Base-by-base conservation (phyloP, 129 eudicot species). In the Logfia minima region DNA sequence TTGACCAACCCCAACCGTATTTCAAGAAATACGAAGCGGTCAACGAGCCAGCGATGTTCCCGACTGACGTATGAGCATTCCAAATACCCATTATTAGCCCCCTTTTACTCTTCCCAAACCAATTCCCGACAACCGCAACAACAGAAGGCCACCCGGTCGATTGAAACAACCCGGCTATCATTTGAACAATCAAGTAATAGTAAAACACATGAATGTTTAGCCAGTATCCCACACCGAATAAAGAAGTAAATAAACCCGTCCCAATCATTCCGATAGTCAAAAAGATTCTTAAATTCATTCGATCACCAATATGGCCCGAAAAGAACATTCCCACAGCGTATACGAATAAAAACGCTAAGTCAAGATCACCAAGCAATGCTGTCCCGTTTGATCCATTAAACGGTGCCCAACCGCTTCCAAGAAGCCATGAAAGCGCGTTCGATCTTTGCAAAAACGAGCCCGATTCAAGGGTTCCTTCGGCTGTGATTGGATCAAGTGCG, bases 61-160 rank as follows among this genome's bases (percentile, higher is more conserved):
- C 99, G 0, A 95, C 78, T 0, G 99, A 89, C 0, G 99, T 91
- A 70, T 95, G 97, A 8, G 99, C 93, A 55, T 95, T 91, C 99
- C 99, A 95, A 0, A 95, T 85, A 2, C 99, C 99, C 99, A 95
- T 95, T 70, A 95, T 86, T 29, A 91, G 91, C 60, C 99, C 99
- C 80, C 99, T 80, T 76, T 87, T 90, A 70, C 84, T 91, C 87
- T 89, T 95, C 35, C 99, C 99, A 21, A 91, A 95, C 99, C 99
- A 95, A 74, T 95, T 89, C 6, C 99, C 99, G 1, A 95, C 96
- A 7, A 95, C 99, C 4, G 99, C 97, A 28, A 95, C 97, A 6
- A 95, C 99, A 0, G 99, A 95, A 31, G 99, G 99, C 99, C 99
- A 95, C 0, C 99, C 99, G 26, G 97, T 91, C 0, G 99, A 95